phyloP scores from a whole-genome alignment of 78 protist species.

The Dictyostelium intermedium region DNA sequence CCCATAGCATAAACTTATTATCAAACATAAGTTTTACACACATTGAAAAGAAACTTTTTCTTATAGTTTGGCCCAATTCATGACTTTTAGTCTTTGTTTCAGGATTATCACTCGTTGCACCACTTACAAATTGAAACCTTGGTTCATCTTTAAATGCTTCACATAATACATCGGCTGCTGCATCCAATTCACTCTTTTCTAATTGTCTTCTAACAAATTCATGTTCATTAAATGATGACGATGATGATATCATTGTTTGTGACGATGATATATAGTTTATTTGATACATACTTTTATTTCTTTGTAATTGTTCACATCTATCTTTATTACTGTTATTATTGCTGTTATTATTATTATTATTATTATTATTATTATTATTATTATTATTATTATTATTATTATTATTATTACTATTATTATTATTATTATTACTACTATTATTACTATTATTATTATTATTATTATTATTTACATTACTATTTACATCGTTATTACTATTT shows the following conservation, averaged over 20 bases:
- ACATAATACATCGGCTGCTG: neutral
- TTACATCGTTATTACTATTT: neutral
- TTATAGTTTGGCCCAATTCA: neutral
- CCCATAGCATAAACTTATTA: constrained; percentile 46
- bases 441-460: neutral
- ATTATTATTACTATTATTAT: neutral
- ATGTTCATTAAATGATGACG: neutral
- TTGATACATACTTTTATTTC: neutral
- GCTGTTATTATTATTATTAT: neutral
- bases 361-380: neutral
- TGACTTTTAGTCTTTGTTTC: neutral
- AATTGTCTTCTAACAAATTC: constrained; percentile 46
- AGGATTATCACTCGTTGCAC: neutral
- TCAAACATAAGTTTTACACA: constrained; percentile 28
- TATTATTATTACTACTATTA: too few relatives aligned
- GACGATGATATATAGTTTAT: neutral
- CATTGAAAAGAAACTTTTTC: constrained; percentile 15
- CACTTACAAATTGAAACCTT: constrained; percentile 30
- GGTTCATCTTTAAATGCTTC: constrained; percentile 34
- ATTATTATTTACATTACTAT: neutral
- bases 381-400: neutral
- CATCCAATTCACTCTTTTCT: neutral
- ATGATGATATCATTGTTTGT: neutral
- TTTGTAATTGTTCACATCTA: neutral
- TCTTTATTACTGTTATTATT: neutral